Evolutionary conservation across 805 yeast species (phyloP).

Genomic region (Pichia pseudocactophila): DNA sequence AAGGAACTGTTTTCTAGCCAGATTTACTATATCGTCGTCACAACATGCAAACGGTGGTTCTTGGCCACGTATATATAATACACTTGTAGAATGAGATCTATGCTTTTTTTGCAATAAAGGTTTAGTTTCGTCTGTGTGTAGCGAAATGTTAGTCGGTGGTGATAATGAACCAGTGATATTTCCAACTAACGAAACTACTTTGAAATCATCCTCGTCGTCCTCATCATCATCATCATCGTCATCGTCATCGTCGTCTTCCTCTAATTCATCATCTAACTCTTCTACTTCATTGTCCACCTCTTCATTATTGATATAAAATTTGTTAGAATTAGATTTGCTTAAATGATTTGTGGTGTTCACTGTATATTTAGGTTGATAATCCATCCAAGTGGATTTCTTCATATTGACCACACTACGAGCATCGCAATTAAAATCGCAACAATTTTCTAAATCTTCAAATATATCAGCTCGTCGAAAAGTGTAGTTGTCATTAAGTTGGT

Average conservation of each 20-base stretch:
- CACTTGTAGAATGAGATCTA: slow-evolving; percentile 24
- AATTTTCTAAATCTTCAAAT: too few relatives aligned
- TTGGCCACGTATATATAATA: slow-evolving; percentile 28
- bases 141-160: not conserved
- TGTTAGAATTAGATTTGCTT: too few relatives aligned
- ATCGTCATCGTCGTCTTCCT: too few relatives aligned
- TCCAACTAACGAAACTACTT: slow-evolving; percentile 6
- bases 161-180: not conserved
- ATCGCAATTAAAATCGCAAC: not conserved
- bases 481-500: too few relatives aligned
- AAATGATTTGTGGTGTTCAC: too few relatives aligned
- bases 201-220: slow-evolving; percentile 9
- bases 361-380: not conserved
- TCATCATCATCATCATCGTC: slow-evolving; percentile 10
- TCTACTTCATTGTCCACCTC: slow-evolving; percentile 12
- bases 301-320: not conserved
- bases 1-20: slow-evolving; percentile 40
- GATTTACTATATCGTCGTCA: slow-evolving; percentile 18
- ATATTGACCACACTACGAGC: not conserved
- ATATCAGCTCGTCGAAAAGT: too few relatives aligned
- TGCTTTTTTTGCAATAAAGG: slow-evolving; percentile 19
- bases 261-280: too few relatives aligned
- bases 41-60: slow-evolving; percentile 6
- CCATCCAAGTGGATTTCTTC: not conserved
- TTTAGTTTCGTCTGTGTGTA: slow-evolving; percentile 13